A percentile compares a stretch with the other conserved stretches of the same genome.
phyloP scores from a whole-genome alignment of 345 rosid genomes.

The Citrus glauca region DNA sequence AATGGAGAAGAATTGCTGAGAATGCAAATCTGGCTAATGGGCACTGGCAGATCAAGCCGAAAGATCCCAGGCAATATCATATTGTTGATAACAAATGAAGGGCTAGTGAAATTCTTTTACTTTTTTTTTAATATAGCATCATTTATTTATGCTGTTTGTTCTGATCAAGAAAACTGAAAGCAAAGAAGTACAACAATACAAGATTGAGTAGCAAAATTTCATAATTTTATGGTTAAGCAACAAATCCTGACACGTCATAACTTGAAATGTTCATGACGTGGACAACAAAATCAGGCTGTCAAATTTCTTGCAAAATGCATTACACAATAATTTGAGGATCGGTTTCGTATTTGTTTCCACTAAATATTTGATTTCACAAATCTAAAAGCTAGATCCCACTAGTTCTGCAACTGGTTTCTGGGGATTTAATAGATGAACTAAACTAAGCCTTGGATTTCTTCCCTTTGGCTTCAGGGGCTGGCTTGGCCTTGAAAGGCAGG shows the following conservation, averaged over 20 bases:
- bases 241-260: background rate
- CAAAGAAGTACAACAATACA: too few relatives aligned
- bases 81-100: conserved; percentile 9
- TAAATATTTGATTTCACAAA: background rate
- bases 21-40: conserved; percentile 35
- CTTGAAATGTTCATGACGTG: background rate
- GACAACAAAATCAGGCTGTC: background rate
- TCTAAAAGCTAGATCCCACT: background rate
- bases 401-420: too few relatives aligned
- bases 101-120: background rate
- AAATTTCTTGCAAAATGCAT: background rate
- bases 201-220: background rate
- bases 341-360: background rate
- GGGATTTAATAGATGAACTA: too few relatives aligned
- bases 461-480: conserved; percentile 43
- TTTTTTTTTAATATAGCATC: too few relatives aligned
- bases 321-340: background rate
- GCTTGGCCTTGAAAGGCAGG: conserved; percentile 73
- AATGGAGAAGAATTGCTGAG: conserved; percentile 54
- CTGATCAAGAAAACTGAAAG: background rate
- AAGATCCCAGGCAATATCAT: conserved; percentile 47
- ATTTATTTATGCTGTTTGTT: too few relatives aligned
- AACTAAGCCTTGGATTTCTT: conserved; percentile 42
- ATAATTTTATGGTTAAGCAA: background rate
- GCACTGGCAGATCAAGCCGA: conserved; percentile 62